Conservation (phyloP, 2,329 filamentous ascomycete genomes). For the Grosmannia serpens region DNA sequence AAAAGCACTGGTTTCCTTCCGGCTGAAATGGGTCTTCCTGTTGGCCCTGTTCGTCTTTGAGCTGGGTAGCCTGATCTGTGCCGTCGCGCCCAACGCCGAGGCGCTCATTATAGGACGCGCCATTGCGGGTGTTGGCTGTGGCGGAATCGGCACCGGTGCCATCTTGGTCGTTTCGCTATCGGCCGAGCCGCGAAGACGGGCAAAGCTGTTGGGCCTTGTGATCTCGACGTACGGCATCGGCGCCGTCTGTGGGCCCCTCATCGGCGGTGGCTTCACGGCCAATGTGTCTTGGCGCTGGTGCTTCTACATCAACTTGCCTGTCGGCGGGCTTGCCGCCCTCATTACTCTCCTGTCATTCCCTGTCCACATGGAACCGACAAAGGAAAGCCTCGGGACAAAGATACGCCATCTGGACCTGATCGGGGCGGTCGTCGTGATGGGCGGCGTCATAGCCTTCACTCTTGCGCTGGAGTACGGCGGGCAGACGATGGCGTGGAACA, state of each 20-base stretch:
- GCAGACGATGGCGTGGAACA: constrained; percentile 23
- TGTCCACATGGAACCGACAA: background rate
- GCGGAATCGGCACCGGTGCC: constrained; percentile 32
- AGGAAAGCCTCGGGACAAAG: background rate
- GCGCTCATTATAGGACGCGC: constrained; percentile 36
- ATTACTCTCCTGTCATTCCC: background rate
- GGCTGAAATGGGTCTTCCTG: constrained; percentile 30
- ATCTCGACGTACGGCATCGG: constrained; percentile 13
- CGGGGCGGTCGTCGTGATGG: constrained; percentile 3
- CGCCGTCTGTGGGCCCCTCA: constrained; percentile 16
- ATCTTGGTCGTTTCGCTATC: constrained; percentile 26
- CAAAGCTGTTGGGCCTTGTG: background rate
- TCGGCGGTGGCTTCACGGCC: constrained; percentile 15
- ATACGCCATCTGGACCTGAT: constrained; percentile 3
- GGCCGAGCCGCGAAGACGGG: background rate
- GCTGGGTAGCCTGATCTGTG: constrained; percentile 17
- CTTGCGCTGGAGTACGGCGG: constrained; percentile 32
- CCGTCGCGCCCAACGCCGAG: constrained; percentile 28
- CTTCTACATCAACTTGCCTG: constrained; percentile 28
- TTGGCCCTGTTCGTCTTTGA: constrained; percentile 10
- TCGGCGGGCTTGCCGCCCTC: constrained; percentile 3
- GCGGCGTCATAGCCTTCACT: constrained; percentile 22
- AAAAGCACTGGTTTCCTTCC: constrained; percentile 18
- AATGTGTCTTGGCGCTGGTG: constrained; percentile 22
- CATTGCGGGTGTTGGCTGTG: constrained; percentile 33